Evolutionary conservation across 2,329 filamentous ascomycete species (phyloP), one percentile per base, ranked within the genome.

Genomic region (Zarea fungicola): DNA sequence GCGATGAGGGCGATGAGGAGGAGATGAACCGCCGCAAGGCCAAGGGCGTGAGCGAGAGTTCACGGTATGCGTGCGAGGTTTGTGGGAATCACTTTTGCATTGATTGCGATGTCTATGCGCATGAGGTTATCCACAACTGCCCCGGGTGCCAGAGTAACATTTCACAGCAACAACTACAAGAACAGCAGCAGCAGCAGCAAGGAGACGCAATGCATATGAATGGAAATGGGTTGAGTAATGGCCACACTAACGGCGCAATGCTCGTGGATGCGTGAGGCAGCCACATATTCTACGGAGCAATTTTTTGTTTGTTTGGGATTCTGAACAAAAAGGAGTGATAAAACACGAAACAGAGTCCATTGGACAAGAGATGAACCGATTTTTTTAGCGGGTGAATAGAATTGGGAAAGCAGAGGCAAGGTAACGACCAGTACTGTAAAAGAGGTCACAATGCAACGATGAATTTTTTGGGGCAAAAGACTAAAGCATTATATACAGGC

Each of bases 11-110:
- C 11, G 56, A 14, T 9, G 16, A 16, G 37, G 39, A 42, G 16
- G 29, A 19, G 3, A n/a, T 7, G 11, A 22, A 32, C 13, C 47
- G 43, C 14, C 41, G 58, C 6, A 58, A 65, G 49, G 55, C 65
- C 16, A 85, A 82, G 60, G 84, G 85, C 1, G 84, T 91, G 36
- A 92, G 87, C 64, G 89, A 95, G 71, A 93, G 87, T 62, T 84
- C 86, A 41, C 75, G 93, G 44, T 99, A 99, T 64, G 88, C 87
- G 51, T 99, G 93, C 65, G 80, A 85, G 57, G 83, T 85, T n/a
- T 99, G 93, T 66, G 70, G 78, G 3, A 84, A 87, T 52, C 92
- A 97, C 68, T 99, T 97, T 64, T 99, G 93, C 73, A 95, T 99
- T 56, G 93, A 99, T 65, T 99, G 93, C 65, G 93, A 99, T 65